Evolutionary conservation across 345 rosid species (phyloP).

Genomic region (Noccaea bulbosa): DNA sequence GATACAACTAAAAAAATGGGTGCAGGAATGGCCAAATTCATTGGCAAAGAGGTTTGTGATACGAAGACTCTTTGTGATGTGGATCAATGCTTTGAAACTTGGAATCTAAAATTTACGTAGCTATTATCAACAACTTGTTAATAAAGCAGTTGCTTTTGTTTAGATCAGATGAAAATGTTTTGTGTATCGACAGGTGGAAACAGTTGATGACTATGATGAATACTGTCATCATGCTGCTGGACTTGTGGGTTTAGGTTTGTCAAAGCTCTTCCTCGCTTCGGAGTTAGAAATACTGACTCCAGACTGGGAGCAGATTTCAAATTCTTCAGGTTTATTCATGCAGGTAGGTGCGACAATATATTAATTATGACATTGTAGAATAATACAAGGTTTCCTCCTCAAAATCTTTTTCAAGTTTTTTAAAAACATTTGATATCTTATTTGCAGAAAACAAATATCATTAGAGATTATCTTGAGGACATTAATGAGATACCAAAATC

Average conservation of each 20-base stretch:
- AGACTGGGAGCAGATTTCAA: conserved; percentile 66
- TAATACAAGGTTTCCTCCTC: background rate
- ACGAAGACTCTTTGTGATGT: conserved; percentile 23
- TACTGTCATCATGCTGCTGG: conserved; percentile 99
- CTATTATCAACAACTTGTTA: background rate
- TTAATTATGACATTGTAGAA: background rate
- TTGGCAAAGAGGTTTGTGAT: conserved; percentile 80
- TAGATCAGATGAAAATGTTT: conserved; percentile 1
- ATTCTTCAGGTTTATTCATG: conserved; percentile 76
- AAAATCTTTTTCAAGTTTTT: background rate
- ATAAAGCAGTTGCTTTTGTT: background rate
- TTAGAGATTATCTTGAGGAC: conserved; percentile 96
- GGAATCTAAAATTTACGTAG: background rate
- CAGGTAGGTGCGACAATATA: conserved; percentile 45
- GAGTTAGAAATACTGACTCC: conserved; percentile 73
- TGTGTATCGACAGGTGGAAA: conserved; percentile 71
- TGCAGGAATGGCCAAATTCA: conserved; percentile 96
- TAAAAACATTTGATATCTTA: background rate
- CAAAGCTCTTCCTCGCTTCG: conserved; percentile 90
- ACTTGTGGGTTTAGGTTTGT: conserved; percentile 94
- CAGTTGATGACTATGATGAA: conserved; percentile 87
- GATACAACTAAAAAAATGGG: conserved; percentile 87
- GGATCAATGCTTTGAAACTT: conserved; percentile 17
- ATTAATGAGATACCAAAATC: conserved; percentile 96
- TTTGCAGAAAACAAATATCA: conserved; percentile 88